Percentiles rank a stretch among this genome's conserved stretches.
Evolutionary conservation across 352 stramenopile species (phyloP).

Genomic region (Globisporangium rhizosaccharum): DNA sequence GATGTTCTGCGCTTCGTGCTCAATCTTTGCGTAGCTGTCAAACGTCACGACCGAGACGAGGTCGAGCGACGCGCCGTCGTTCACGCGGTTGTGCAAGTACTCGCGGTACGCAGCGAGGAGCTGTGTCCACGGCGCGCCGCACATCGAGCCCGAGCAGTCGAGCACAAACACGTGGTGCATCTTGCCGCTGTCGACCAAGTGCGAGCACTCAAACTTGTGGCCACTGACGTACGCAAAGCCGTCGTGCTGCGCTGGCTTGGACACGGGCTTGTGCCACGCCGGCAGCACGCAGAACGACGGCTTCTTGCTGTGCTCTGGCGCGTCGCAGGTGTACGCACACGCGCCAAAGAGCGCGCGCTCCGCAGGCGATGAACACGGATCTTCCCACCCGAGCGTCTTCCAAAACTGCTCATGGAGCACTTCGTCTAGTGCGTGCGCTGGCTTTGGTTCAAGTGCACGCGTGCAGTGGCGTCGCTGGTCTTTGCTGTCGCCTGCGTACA

Average conservation of each 20-base stretch:
- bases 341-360: conserved; percentile 63
- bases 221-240: conserved; percentile 52
- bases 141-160: conserved; percentile 71
- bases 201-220: conserved; percentile 75
- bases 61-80: conserved; percentile 41
- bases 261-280: conserved; percentile 50
- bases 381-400: conserved; percentile 69
- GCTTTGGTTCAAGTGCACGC: conserved; percentile 43
- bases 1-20: conserved; percentile 51
- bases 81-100: conserved; percentile 67
- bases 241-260: conserved; percentile 24
- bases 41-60: conserved; percentile 79
- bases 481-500: conserved; percentile 34
- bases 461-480: conserved; percentile 73
- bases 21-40: conserved; percentile 29
- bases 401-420: conserved; percentile 74
- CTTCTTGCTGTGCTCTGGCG: conserved; percentile 52
- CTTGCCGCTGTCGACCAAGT: conserved; percentile 38
- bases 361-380: conserved; percentile 50
- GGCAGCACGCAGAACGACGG: conserved; percentile 56
- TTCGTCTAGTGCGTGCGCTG: conserved; percentile 51
- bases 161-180: conserved; percentile 77
- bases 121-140: conserved; percentile 37
- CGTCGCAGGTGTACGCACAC: conserved; percentile 69
- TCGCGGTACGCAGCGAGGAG: conserved; percentile 50